Percentiles rank a stretch among this genome's conserved stretches.
Evolutionary conservation across 1,284 basidiomycete species (phyloP).

Genomic region (Sporisorium iseilematis-ciliati): DNA sequence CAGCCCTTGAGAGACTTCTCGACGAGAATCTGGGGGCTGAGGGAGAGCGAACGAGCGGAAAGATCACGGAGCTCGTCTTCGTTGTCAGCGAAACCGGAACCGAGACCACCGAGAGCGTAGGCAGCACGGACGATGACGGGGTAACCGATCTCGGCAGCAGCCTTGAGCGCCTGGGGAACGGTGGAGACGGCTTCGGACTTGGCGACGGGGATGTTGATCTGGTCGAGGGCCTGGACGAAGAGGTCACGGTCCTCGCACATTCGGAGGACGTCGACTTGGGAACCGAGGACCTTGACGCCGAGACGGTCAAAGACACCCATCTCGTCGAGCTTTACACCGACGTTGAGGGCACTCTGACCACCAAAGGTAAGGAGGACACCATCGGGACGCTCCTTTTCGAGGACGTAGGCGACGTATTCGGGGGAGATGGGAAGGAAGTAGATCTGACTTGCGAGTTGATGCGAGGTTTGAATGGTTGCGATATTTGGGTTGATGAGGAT

Average conservation of each 20-base stretch:
- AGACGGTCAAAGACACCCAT: constrained; percentile 97
- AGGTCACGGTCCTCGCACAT: constrained; percentile 89
- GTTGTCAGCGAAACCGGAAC: constrained; percentile 97
- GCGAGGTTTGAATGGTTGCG: constrained; percentile 75
- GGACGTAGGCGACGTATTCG: constrained; percentile 97
- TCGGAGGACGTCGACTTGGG: constrained; percentile 85
- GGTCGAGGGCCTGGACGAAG: constrained; percentile 96
- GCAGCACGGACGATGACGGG: constrained; percentile 98
- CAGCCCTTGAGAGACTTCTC: constrained; percentile 99
- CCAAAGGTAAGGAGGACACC: constrained; percentile 98
- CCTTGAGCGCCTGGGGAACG: constrained; percentile 89
- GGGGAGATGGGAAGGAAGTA: constrained; percentile 97
- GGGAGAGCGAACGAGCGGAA: constrained; percentile 87
- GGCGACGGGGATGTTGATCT: constrained; percentile 97
- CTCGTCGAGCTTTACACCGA: constrained; percentile 95
- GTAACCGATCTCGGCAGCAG: constrained; percentile 92
- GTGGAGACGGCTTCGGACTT: constrained; percentile 97
- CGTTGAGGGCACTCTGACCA: constrained; percentile 97
- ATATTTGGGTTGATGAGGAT: constrained; percentile 76
- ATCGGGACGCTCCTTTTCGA: constrained; percentile 98
- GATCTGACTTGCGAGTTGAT: constrained; percentile 93
- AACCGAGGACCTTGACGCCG: constrained; percentile 94
- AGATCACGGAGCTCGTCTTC: constrained; percentile 94
- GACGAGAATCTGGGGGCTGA: constrained; percentile 95
- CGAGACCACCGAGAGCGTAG: constrained; percentile 97